These are phyloP conservation scores for Coniferiporia sulphurascens DNA, from an alignment of 1,284 basidiomycete genomes.

Conservation along the genomic window DNA sequence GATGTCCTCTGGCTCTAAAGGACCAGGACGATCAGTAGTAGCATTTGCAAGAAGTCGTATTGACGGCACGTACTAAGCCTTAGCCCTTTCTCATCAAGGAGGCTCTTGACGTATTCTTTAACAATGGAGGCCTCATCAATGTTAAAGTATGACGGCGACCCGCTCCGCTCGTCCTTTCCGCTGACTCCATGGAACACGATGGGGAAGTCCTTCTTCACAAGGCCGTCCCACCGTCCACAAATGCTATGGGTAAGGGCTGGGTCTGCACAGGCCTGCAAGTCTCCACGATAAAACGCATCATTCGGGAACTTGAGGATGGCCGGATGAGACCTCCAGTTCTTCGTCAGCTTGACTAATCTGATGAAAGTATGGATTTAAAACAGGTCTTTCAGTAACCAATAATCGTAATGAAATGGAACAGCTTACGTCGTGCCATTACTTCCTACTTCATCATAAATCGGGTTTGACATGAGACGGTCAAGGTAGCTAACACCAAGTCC, in stretches of 20 bases:
- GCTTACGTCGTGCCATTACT: constrained; percentile 40
- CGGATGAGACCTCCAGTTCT: constrained; percentile 29
- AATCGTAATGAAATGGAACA: background rate
- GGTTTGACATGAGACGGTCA: constrained; percentile 48
- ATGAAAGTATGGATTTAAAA: background rate
- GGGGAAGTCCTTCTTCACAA: constrained; percentile 36
- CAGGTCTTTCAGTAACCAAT: background rate
- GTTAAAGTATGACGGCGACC: constrained; percentile 48
- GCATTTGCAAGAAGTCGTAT: no score
- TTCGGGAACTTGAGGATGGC: constrained; percentile 56
- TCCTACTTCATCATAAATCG: constrained; percentile 38
- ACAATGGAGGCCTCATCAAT: constrained; percentile 39
- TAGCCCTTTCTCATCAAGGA: constrained; percentile 28
- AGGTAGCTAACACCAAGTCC: constrained; percentile 53
- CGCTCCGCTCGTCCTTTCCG: constrained; percentile 39
- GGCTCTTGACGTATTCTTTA: constrained; percentile 33
- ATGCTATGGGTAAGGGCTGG: constrained; percentile 32
- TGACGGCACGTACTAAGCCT: constrained; percentile 29
- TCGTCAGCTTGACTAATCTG: background rate
- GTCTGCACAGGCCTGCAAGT: constrained; percentile 42
- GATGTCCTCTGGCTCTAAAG: constrained; percentile 37
- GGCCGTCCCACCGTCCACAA: constrained; percentile 27
- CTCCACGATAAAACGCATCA: constrained; percentile 47
- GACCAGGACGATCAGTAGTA: background rate
- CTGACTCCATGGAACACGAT: constrained; percentile 43